These are phyloP conservation scores for Aspergillus biplanus DNA, from an alignment of 495 filamentous ascomycete species.

Conservation along the genomic window DNA sequence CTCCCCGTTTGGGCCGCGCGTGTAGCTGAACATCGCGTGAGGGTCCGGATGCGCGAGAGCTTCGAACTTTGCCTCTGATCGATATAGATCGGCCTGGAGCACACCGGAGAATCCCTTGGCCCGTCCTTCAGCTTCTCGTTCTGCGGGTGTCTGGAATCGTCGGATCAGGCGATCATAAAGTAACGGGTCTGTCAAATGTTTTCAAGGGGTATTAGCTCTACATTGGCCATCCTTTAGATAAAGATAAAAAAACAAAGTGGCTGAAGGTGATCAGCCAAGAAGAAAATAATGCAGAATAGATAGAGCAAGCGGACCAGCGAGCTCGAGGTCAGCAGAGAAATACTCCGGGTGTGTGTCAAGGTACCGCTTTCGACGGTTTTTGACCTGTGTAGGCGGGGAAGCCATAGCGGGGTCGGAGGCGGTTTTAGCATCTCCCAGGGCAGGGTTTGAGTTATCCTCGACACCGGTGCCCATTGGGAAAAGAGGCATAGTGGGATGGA, in stretches of 20 bases:
- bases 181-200: conserved; percentile 62
- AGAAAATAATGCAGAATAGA: conserved; percentile 25
- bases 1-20: conserved; percentile 54
- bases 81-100: conserved; percentile 70
- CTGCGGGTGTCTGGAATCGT: conserved; percentile 72
- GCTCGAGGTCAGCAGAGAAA: conserved; percentile 64
- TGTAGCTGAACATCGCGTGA: conserved; percentile 51
- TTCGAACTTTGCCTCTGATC: conserved; percentile 73
- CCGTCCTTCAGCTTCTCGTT: conserved; percentile 72
- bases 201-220: conserved; percentile 35
- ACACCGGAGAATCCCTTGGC: conserved; percentile 74
- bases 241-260: not conserved
- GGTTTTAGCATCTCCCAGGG: conserved; percentile 9
- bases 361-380: conserved; percentile 68
- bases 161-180: conserved; percentile 80
- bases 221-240: conserved; percentile 7
- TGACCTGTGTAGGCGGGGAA: conserved; percentile 38
- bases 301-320: conserved; percentile 60
- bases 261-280: conserved; percentile 15
- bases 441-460: conserved; percentile 17
- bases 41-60: conserved; percentile 61
- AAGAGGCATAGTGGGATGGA: conserved; percentile 39
- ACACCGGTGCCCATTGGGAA: conserved; percentile 41
- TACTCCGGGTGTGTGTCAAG: conserved; percentile 67
- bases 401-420: conserved; percentile 6